These are phyloP conservation scores for Melampsora occidentalis DNA, from an alignment of 1,284 basidiomycete genomes.

Conservation along the genomic window DNA sequence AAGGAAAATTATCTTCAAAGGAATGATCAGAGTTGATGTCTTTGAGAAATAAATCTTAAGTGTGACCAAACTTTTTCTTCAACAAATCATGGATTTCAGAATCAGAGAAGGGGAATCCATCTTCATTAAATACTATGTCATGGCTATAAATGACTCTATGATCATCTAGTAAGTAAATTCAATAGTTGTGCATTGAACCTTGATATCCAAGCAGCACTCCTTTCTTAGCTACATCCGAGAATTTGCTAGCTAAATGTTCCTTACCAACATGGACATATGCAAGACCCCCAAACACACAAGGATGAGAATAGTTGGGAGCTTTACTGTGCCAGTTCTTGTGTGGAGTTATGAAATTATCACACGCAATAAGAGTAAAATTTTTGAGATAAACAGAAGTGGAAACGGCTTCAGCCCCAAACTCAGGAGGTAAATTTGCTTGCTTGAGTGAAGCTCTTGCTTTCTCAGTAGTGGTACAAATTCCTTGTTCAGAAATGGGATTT, in stretches of 20 bases:
- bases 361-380: not conserved
- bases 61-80: too few species aligned
- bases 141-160: too few species aligned
- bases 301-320: not conserved
- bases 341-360: not conserved
- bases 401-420: conserved; percentile 18
- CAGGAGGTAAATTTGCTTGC: not conserved
- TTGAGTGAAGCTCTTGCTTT: not conserved
- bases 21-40: too few species aligned
- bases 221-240: not conserved
- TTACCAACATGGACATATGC: conserved; percentile 3
- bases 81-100: too few species aligned
- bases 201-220: conserved; percentile 8
- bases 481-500: conserved; percentile 21
- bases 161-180: too few species aligned
- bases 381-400: conserved; percentile 14
- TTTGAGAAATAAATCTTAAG: too few species aligned
- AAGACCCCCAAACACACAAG: not conserved
- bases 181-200: too few species aligned
- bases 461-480: conserved; percentile 3
- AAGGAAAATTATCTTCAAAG: too few species aligned
- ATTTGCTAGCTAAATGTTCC: not conserved
- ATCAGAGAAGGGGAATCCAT: too few species aligned
- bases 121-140: too few species aligned
- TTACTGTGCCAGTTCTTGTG: not conserved